phyloP scores from a whole-genome alignment of 345 rosid genomes.

The Mallotus nudiflorus region DNA sequence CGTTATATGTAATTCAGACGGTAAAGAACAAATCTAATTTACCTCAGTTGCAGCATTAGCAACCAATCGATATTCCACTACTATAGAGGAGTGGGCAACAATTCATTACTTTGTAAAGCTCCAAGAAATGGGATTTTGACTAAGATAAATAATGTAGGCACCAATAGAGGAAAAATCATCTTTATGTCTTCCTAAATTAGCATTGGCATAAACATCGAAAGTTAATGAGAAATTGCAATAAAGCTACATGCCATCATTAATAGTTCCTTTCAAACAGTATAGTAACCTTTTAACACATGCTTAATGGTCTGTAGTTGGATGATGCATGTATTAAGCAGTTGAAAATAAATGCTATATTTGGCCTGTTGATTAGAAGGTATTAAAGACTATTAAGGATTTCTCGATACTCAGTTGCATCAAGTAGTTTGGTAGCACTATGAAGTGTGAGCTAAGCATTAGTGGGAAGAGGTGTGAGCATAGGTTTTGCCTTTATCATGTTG shows the following conservation, averaged over 20 bases:
- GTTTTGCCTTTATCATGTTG: no score
- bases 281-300: not conserved
- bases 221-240: rapidly evolving
- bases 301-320: not conserved
- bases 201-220: not conserved
- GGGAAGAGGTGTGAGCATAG: no score
- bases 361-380: no score
- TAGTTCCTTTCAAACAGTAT: not conserved
- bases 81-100: not conserved
- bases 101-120: no score
- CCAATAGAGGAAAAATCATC: not conserved
- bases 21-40: not conserved
- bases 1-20: not conserved
- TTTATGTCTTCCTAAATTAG: not conserved
- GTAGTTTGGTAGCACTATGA: no score
- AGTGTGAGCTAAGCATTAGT: rapidly evolving
- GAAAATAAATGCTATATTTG: not conserved
- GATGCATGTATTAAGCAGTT: not conserved
- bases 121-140: no score
- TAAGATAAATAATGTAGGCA: no score
- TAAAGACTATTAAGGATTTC: no score
- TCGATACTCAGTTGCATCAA: not conserved
- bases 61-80: not conserved
- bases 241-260: not conserved
- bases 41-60: not conserved